Percentiles rank a stretch among this genome's conserved stretches.
Conservation (phyloP, 2,329 filamentous ascomycete genomes). For the Grosmannia penicillata region DNA sequence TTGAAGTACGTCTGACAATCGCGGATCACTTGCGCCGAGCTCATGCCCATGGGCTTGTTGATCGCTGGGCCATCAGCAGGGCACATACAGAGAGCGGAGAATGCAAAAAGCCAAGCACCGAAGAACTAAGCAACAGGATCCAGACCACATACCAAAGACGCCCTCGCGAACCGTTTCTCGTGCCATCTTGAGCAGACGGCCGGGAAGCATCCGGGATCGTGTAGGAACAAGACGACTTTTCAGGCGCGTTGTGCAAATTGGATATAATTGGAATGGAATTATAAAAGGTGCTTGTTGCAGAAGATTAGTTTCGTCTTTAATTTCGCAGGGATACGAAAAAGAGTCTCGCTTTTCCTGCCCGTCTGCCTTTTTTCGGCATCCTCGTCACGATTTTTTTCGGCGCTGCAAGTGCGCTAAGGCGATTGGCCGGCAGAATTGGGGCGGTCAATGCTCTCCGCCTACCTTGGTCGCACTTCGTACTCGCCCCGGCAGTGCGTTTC, state of each 20-base stretch:
- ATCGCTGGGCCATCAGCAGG: slow-evolving; percentile 45
- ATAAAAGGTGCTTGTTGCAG: too few relatives aligned
- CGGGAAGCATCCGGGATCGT: slow-evolving; percentile 17
- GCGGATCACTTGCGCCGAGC: slow-evolving; percentile 81
- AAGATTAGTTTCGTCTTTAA: too few relatives aligned
- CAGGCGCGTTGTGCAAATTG: too few relatives aligned
- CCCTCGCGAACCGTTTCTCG: slow-evolving; percentile 38
- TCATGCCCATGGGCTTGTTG: slow-evolving; percentile 78
- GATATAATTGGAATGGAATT: too few relatives aligned
- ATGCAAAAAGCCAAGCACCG: background rate
- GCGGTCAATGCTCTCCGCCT: too few relatives aligned
- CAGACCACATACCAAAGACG: slow-evolving; percentile 35
- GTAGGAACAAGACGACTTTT: background rate
- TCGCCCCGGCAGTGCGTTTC: too few relatives aligned
- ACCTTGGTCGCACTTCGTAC: too few relatives aligned
- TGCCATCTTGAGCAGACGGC: slow-evolving; percentile 31
- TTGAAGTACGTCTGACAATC: slow-evolving; percentile 77
- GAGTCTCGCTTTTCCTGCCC: background rate
- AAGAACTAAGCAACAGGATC: background rate
- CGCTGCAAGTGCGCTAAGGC: too few relatives aligned
- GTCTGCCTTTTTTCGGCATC: too few relatives aligned
- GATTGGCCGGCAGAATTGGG: too few relatives aligned
- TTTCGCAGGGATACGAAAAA: background rate
- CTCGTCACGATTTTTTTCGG: too few relatives aligned
- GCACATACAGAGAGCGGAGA: background rate